Evolutionary conservation across 2,329 filamentous ascomycete genomes (phyloP), one percentile per base, ranked within the genome.

Genomic region (Cercospora sesami): DNA sequence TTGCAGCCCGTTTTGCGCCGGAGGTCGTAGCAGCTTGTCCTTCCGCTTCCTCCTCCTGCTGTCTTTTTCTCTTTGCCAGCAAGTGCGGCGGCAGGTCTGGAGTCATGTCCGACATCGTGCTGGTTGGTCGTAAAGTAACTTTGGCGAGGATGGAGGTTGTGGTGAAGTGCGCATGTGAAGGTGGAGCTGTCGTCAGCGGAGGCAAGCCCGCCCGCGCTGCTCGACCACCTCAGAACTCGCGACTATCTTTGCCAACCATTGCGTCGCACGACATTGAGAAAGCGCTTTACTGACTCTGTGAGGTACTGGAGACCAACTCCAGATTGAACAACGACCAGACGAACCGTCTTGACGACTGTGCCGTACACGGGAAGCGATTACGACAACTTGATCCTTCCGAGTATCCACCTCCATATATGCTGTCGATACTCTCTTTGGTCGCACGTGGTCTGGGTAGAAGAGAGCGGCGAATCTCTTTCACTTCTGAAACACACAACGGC

Each of bases 21-120:
- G 73, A 76, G 79, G 79, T 68, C 76, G 76, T 73, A 74, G 77
- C 57, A 73, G 79, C 45, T 76, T 77, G 71, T 68, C 75, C 70
- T 65, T 78, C 65, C 10, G 79, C 74, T 68, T 80, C 72, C 68
- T 80, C 81, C 33, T 83, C 80, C 67, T 80, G 78, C 71, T 84
- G 73, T 78, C 80, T 80, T 83, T 87, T 80, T 70, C 80, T 76
- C 78, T 86, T 83, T 10, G 84, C 73, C 36, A 86, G 76, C 51
- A 90, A 84, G 69, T 91, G 87, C 4, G 90, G 85, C 12, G 91
- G 91, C 26, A 93, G 79, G 68, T 89, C 83, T 14, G 91, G 91
- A 5, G 91, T 90, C 75, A 92, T 89, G 36, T 87, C 88, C 61
- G 89, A 82, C 90, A 92, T 92, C 21, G 18, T 51, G 51, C 5